Evolutionary conservation across 202 grass and related monocot species (phyloP), one percentile per base, ranked within the genome.

Genomic region (Panicum hallii): DNA sequence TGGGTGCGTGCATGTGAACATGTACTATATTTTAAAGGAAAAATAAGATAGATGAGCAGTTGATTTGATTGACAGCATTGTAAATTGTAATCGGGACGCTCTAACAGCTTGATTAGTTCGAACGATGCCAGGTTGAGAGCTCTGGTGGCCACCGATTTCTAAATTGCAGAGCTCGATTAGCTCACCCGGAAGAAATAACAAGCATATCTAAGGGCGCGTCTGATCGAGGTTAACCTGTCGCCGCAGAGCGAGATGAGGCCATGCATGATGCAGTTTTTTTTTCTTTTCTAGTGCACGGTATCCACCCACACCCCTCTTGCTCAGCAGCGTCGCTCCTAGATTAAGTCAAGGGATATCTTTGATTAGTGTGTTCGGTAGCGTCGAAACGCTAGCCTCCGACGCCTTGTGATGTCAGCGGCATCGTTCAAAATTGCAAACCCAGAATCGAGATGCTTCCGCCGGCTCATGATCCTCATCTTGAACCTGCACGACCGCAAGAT

Each of bases 171-270:
- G 28, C 19, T 66, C 47, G 73, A 79, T 86, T 44, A 84, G 77
- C 12, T 81, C 81, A 90, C 56, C 63, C 16, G 22, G 22, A 4
- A 38, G 1, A 14, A 84, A 84, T 88, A 91, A 87, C 77, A 91
- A 88, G 15, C 11, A 72, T 87, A 87, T 87, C 84, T 76, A 64
- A 55, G 16, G 47, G 58, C 8, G 47, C 20, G 11, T 19, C 55
- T 9, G 85, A 64, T 84, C 0, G 53, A 64, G 75, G 46, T 54
- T 44, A 65, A 54, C 63, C 65, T 57, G 80, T 11, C 63, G 74
- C 69, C 57, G 48, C 62, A 67, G 60, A 34, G 16, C 14, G 17
- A 20, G 46, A 54, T 4, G 38, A 36, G 36, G 36, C 20, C 38
- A 30, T 4, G 41, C 50, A 74, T 52, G 73, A 26, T 53, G 20